A percentile compares a stretch with the other conserved stretches of the same genome.
Conservation (phyloP, 2,329 filamentous ascomycete genomes). For the Volutella citrinella region DNA sequence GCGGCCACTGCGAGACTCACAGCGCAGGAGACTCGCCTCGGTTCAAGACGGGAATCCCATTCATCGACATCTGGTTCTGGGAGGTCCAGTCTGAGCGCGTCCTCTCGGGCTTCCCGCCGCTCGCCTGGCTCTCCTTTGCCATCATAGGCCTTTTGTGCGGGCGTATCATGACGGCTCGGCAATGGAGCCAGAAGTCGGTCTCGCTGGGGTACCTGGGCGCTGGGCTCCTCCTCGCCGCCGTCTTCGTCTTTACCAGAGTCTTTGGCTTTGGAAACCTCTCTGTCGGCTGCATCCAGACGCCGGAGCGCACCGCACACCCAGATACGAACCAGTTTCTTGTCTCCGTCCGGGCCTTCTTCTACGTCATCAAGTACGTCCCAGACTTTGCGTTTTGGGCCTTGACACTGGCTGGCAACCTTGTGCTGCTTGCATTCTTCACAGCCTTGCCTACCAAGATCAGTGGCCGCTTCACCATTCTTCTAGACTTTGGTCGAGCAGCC, state of each 20-base stretch:
- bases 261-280: conserved; percentile 43
- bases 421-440: conserved; percentile 37
- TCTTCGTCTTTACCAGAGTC: conserved; percentile 42
- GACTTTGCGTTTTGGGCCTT: conserved; percentile 44
- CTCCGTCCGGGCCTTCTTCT: conserved; percentile 42
- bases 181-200: conserved; percentile 27
- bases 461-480: conserved; percentile 31
- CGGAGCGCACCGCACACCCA: conserved; percentile 31
- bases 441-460: conserved; percentile 30
- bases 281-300: conserved; percentile 38
- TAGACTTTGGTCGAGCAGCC: conserved; percentile 43
- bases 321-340: conserved; percentile 39
- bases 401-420: conserved; percentile 36
- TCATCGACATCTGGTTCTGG: conserved; percentile 42
- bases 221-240: conserved; percentile 27
- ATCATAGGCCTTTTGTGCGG: conserved; percentile 43
- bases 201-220: conserved; percentile 26
- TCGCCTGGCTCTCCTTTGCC: conserved; percentile 46
- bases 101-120: conserved; percentile 40
- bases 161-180: conserved; percentile 33
- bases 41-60: conserved; percentile 11
- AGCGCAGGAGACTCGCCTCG: not conserved
- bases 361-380: conserved; percentile 45
- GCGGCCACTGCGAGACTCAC: conserved; percentile 32
- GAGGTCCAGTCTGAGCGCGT: conserved; percentile 25